Base-by-base conservation (phyloP, 306 rosid species). In the Cicer yamashitae region DNA sequence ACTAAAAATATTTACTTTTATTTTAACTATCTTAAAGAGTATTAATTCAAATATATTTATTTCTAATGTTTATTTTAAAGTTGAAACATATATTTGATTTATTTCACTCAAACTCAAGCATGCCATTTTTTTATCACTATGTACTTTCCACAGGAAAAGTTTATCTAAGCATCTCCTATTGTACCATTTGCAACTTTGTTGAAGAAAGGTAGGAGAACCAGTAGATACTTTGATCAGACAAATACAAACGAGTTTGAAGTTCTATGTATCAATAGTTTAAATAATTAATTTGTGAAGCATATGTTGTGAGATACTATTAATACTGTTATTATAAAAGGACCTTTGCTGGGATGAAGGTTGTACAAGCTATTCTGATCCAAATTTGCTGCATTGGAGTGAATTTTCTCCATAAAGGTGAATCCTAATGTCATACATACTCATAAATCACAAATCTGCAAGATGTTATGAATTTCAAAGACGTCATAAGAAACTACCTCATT, bases 361-460 rank as follows among this genome's bases (percentile, higher is more conserved):
- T 17, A 17, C 18, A 17, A 17, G 18, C 18, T 17, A 17, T 17
- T 17, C 18, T 17, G 18, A 17, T 17, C 18, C 18, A 17, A 17
- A 17, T 17, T 17, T 17, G 18, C 18, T 17, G 18, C 18, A 17
- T 17, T 17, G 18, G 18, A 17, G 18, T 17, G 18, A 17, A 1
- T 17, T 17, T 17, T 17, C 18, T 17, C 18, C 18, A 17, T 17
- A 17, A 17, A 17, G 18, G 18, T 17, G 18, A 17, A 17, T 17
- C 18, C 18, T 17, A 17, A 17, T 17, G 18, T 17, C 18, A 17
- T 17, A 17, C 18, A 17, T 17, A 17, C 18, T 17, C 18, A 17
- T 17, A 17, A 17, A 53, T 54, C 61, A 59, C 20, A 64, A 69
- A 69, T 60, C 72, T 63, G 70, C 69, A 67, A 67, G 57, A 47